Evolutionary conservation across 441 rosid species (phyloP).

Genomic region (Adansonia rubrostipa): DNA sequence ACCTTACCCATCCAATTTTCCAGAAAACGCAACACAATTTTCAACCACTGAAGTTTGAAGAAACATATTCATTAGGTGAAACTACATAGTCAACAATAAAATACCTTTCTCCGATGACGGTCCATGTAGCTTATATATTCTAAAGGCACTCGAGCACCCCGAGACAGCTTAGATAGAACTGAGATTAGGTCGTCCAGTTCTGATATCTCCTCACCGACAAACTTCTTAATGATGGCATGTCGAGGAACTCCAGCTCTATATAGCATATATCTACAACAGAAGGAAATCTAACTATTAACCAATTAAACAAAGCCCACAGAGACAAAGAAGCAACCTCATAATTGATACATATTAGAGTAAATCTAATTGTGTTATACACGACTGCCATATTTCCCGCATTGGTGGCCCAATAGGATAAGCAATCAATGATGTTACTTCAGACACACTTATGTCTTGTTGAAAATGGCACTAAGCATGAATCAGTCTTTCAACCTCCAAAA

Average conservation of each 20-base stretch:
- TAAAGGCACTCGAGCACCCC: constrained; percentile 90
- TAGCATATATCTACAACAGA: constrained; percentile 80
- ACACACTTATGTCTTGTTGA: not conserved
- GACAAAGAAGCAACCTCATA: constrained; percentile 25
- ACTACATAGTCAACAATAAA: constrained; percentile 17
- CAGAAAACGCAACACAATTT: not conserved
- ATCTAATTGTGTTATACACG: not conserved
- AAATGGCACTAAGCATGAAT: constrained; percentile 10
- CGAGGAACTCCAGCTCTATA: constrained; percentile 95
- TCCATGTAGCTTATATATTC: constrained; percentile 83
- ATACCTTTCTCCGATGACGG: constrained; percentile 95
- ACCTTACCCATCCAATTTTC: not conserved
- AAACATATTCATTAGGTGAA: constrained; percentile 17
- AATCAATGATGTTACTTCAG: not conserved
- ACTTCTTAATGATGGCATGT: constrained; percentile 93
- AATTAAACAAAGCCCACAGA: constrained; percentile 13
- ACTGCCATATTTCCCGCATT: not conserved
- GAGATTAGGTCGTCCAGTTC: constrained; percentile 70
- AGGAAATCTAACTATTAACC: constrained; percentile 25
- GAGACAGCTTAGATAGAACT: constrained; percentile 69
- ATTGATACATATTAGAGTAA: constrained; percentile 1
- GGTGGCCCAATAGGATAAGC: not conserved
- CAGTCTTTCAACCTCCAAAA: constrained; percentile 17
- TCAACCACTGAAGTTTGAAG: constrained; percentile 12
- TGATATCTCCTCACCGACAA: constrained; percentile 83